Evolutionary conservation across 2,329 filamentous ascomycete species (phyloP), one percentile per base, ranked within the genome.

Genomic region (Diaporthe sp.): DNA sequence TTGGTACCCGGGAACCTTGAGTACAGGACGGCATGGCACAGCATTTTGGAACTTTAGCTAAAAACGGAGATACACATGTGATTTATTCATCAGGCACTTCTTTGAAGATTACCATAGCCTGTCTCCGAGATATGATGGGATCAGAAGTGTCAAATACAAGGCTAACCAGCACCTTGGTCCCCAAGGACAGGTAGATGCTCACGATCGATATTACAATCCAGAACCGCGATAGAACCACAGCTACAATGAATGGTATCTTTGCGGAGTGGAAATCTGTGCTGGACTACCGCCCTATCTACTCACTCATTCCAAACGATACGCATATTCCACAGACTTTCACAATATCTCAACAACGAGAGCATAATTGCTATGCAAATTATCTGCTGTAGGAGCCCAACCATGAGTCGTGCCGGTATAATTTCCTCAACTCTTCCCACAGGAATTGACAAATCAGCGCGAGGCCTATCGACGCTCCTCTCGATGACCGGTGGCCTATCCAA

Each of bases 251-350:
- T 3, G 5, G 19, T 4, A n/a, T 22, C n/a, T 28, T 37, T 19
- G 3, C 2, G 4, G 4, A 1, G 17, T 53, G 31, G 31, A n/a
- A 13, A 17, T 7, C 4, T 2, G 4, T 31, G 5, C 37, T 1
- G 12, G 12, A 53, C 3, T 5, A 3, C 3, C 3, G 34, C n/a
- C 13, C 62, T 12, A 42, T 10, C 49, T 25, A 28, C 25, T 17
- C 5, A 19, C 5, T 34, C 5, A 13, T 6, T 12, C 4, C 46
- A 8, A 55, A 15, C 34, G 9, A 22, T 39, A 42, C 3, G 25
- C 17, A 4, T 19, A 19, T 12, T 15, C 3, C 10, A 28, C 13
- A 68, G 9, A 7, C 1, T 15, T n/a, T 19, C 22, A n/a, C 46
- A 8, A 17, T 15, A 15, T 42, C 39, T 22, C 15, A 9, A n/a